Base-by-base conservation (phyloP, 1,139 yeast genomes). In the Sugiyamaella xylanicola region DNA sequence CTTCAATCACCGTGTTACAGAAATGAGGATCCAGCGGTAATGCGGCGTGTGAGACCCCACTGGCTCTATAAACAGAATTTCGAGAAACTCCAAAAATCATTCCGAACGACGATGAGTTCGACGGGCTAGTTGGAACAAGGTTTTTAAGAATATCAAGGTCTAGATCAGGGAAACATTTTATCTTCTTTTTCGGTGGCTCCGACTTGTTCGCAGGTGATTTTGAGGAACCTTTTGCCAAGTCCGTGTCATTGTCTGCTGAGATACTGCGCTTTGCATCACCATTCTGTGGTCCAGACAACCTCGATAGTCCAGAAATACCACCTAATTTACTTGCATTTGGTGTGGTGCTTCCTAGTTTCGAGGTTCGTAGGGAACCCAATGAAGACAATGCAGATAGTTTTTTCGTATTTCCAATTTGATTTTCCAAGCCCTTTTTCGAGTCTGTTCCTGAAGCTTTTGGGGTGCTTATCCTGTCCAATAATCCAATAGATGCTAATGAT, bases 21-120 rank as follows among this genome's bases (percentile, higher is more conserved):
- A 27, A 25, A 2, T 40, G 22, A 15, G 52, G 27, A 46, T 46
- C 50, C 20, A 37, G 21, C 3, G 61, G 53, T 11, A 70, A 62
- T 8, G 64, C 55, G 65, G 74, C 61, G 74, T 78, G 74, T 71
- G 84, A 74, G 72, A 78, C 77, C 41, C 54, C 54, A 4, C 16
- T 25, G 4, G 52, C 54, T 25, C 35, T 43, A 16, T 51, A 51
- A 17, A 35, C 22, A 17, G 45, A 15, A 36, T 46, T 25, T 39
- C 46, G 22, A 22, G 54, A 46, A n/a, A 58, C 46, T 43, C 56
- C 52, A 22, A 47, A 54, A 4, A 55, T 51, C 36, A 56, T 32
- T 13, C 55, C 54, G 20, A 58, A 48, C 20, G 58, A 40, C 3
- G 58, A 50, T 1, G 52, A 16, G 7, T 51, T 16, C 4, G 44